A percentile compares a stretch with the other conserved stretches of the same genome.
Conservation (phyloP, 73 alveolate species). For the Effrenium voratum region DNA sequence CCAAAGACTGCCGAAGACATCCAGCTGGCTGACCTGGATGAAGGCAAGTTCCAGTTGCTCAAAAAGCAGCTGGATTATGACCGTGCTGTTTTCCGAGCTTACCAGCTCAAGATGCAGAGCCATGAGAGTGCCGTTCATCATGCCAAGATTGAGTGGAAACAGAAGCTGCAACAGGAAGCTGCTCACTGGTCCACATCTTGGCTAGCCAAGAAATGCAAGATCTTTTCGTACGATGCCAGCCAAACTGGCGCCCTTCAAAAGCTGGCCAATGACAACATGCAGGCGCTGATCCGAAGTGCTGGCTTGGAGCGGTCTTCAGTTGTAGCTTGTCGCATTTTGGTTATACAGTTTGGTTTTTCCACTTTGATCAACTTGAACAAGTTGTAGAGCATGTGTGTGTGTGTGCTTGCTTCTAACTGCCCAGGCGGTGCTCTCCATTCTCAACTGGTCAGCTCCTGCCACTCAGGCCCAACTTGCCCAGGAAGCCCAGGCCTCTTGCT, state of each 20-base stretch:
- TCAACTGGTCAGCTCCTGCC: background rate
- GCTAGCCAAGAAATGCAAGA: background rate
- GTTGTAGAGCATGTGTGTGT: too few relatives aligned
- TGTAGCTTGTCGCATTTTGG: background rate
- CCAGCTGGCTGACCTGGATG: background rate
- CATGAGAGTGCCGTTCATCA: background rate
- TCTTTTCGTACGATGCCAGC: background rate
- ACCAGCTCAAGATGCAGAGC: background rate
- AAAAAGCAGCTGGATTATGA: constrained; percentile 15
- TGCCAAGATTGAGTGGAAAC: constrained; percentile 20
- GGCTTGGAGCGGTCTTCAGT: background rate
- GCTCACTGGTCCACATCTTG: background rate
- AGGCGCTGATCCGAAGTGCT: background rate
- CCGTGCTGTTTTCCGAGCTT: background rate
- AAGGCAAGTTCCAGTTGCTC: background rate
- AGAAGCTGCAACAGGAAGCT: constrained; percentile 4
- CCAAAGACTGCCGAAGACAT: background rate
- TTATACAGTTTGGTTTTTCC: too few relatives aligned
- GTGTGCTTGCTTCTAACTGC: background rate
- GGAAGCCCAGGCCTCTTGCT: background rate
- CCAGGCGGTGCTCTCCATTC: background rate
- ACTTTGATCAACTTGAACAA: too few relatives aligned
- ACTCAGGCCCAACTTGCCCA: background rate
- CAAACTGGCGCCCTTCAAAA: background rate
- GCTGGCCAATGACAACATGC: background rate